A percentile compares a stretch with the other conserved stretches of the same genome.
These are phyloP conservation scores for Paralagenidium karlingii DNA, from an alignment of 352 stramenopile genomes.

Conservation along the genomic window DNA sequence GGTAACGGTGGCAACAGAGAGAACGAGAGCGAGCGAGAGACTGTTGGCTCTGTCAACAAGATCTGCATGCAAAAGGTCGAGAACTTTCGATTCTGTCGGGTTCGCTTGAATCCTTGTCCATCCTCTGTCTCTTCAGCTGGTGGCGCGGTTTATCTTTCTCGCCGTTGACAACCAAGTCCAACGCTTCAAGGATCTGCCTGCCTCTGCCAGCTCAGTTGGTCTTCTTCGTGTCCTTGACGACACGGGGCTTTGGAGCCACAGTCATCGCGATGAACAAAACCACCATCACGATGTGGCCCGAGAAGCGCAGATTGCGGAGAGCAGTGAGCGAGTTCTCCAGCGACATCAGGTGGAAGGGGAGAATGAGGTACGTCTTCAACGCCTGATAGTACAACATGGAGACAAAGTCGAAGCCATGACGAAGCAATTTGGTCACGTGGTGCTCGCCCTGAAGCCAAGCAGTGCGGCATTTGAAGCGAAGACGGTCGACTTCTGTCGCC, in stretches of 20 bases:
- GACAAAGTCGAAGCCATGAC: conserved; percentile 35
- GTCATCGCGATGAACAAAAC: conserved; percentile 59
- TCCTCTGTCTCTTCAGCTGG: too few relatives aligned
- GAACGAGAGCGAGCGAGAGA: neutral
- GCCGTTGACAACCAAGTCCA: too few relatives aligned
- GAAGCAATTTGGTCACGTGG: conserved; percentile 51
- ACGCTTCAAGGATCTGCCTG: too few relatives aligned
- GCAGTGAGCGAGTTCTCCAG: conserved; percentile 49
- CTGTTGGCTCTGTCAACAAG: too few relatives aligned
- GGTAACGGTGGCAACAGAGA: too few relatives aligned
- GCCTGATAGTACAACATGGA: conserved; percentile 1
- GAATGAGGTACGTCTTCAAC: neutral
- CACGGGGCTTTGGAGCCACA: too few relatives aligned
- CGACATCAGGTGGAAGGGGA: conserved; percentile 26
- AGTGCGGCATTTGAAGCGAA: conserved; percentile 39
- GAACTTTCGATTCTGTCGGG: too few relatives aligned
- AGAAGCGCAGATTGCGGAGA: conserved; percentile 57
- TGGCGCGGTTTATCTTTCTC: too few relatives aligned
- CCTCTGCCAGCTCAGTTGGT: too few relatives aligned
- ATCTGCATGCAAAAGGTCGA: too few relatives aligned
- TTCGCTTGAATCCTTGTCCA: too few relatives aligned
- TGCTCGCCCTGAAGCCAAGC: conserved; percentile 44
- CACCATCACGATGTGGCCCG: conserved; percentile 45
- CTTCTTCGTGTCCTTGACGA: too few relatives aligned
- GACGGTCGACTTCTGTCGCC: conserved; percentile 51